Evolutionary conservation across 1,284 basidiomycete genomes (phyloP).

Genomic region (Gomphus bonarii): DNA sequence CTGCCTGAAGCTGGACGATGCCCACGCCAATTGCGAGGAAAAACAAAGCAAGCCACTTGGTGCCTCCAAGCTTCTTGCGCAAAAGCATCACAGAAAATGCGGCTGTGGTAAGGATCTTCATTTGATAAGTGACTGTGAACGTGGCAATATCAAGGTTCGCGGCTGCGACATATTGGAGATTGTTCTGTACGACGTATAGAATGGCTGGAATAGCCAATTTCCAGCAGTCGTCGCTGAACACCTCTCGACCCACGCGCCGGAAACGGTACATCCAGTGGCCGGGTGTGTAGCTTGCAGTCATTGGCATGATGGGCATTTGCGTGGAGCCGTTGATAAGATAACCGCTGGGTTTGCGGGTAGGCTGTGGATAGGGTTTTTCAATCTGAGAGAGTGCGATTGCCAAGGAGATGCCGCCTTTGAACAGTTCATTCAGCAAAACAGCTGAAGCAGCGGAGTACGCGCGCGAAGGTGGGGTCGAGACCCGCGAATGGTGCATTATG

Average conservation of each 20-base stretch:
- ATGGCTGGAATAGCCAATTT: constrained; percentile 94
- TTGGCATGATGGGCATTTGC: not conserved
- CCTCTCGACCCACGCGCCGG: constrained; percentile 36
- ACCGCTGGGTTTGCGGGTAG: constrained; percentile 19
- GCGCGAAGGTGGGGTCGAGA: constrained; percentile 64
- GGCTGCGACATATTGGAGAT: constrained; percentile 90
- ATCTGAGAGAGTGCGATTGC: constrained; percentile 43
- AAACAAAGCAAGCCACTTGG: constrained; percentile 78
- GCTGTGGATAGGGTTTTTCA: constrained; percentile 19
- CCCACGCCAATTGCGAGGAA: constrained; percentile 87
- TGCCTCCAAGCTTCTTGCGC: constrained; percentile 63
- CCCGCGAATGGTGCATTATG: constrained; percentile 92
- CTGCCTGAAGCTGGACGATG: constrained; percentile 82
- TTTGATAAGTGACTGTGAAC: constrained; percentile 93
- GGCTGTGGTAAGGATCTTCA: constrained; percentile 97
- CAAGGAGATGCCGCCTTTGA: constrained; percentile 85
- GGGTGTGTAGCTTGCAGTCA: not conserved
- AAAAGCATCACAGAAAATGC: constrained; percentile 87
- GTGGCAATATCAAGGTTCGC: constrained; percentile 91
- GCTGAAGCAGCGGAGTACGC: constrained; percentile 87
- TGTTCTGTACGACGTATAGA: constrained; percentile 95
- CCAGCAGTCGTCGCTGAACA: constrained; percentile 86
- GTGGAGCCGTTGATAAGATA: not conserved
- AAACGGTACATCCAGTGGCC: constrained; percentile 25
- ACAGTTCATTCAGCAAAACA: constrained; percentile 85